Percentiles rank a stretch among this genome's conserved stretches.
Conservation (phyloP, 148 eudicot species). For the Camellia japonica region DNA sequence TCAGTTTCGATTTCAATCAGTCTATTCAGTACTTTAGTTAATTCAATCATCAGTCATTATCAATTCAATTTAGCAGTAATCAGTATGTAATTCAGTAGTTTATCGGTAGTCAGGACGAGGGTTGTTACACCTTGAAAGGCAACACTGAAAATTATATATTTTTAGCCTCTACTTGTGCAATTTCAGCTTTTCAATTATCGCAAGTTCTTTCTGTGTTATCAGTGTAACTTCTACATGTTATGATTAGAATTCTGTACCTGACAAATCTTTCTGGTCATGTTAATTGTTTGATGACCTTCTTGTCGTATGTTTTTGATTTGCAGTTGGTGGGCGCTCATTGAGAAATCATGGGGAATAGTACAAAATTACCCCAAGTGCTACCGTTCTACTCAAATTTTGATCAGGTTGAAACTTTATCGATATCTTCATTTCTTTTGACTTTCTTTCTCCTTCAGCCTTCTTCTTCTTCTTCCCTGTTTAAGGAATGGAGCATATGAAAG, state of each 20-base stretch:
- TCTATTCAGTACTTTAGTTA: no score
- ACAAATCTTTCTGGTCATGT: neutral
- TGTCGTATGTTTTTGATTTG: slow-evolving; percentile 15
- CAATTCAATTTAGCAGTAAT: no score
- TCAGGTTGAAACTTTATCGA: slow-evolving; percentile 36
- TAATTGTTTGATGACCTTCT: slow-evolving; percentile 2
- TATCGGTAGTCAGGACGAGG: no score
- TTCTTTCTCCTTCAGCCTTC: slow-evolving; percentile 1
- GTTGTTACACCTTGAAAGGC: no score
- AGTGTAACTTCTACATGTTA: neutral
- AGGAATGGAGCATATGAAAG: slow-evolving; percentile 36
- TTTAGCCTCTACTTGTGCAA: neutral
- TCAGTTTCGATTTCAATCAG: no score
- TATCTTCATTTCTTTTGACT: slow-evolving; percentile 4
- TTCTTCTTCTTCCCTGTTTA: neutral
- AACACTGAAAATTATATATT: neutral
- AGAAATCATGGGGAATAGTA: slow-evolving; percentile 60
- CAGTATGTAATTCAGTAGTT: no score
- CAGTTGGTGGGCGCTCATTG: slow-evolving; percentile 73
- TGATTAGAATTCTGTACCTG: neutral
- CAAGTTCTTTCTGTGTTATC: neutral
- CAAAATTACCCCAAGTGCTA: slow-evolving; percentile 40
- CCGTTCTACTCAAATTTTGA: slow-evolving; percentile 66
- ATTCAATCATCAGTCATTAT: no score
- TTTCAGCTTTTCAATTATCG: neutral